Conservation (phyloP, 768 basidiomycete species). For the Trametes elegans region DNA sequence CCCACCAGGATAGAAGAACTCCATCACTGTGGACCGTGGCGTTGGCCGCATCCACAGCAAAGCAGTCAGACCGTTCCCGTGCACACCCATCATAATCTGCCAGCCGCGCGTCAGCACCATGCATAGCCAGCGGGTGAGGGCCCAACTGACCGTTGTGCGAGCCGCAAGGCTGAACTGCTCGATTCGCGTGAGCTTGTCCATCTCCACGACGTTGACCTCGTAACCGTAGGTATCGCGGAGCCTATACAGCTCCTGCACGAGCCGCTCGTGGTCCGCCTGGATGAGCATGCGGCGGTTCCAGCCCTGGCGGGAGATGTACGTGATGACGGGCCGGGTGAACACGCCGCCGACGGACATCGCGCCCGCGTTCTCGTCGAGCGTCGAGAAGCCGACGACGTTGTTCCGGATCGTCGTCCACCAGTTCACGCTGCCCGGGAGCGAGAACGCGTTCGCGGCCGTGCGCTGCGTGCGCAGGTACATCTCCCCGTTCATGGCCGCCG, state of each 20-base stretch:
- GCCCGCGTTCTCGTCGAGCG: constrained; percentile 42
- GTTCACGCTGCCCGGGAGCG: constrained; percentile 66
- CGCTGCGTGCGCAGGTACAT: constrained; percentile 71
- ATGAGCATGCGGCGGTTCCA: constrained; percentile 87
- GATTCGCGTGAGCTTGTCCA: constrained; percentile 75
- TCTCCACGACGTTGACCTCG: constrained; percentile 85
- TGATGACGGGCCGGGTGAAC: constrained; percentile 70
- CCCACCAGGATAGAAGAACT: constrained; percentile 84
- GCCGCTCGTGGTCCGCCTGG: constrained; percentile 69
- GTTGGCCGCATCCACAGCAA: constrained; percentile 91
- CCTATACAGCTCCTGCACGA: constrained; percentile 72
- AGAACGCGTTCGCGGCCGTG: constrained; percentile 72
- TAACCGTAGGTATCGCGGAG: constrained; percentile 71
- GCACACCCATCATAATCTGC: constrained; percentile 93
- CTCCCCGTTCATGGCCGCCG: constrained; percentile 73
- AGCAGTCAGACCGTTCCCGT: constrained; percentile 88
- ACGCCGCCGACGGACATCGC: constrained; percentile 37
- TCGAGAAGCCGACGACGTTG: constrained; percentile 71
- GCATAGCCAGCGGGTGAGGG: neutral
- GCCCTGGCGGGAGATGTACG: constrained; percentile 85
- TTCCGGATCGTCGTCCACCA: constrained; percentile 86
- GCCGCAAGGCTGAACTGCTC: constrained; percentile 83
- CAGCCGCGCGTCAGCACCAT: neutral
- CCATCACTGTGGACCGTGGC: constrained; percentile 82
- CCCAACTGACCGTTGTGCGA: constrained; percentile 70